Evolutionary conservation across 176 grass and related monocot species (phyloP), one percentile per base, ranked within the genome.

Genomic region (Guadua angustifolia): DNA sequence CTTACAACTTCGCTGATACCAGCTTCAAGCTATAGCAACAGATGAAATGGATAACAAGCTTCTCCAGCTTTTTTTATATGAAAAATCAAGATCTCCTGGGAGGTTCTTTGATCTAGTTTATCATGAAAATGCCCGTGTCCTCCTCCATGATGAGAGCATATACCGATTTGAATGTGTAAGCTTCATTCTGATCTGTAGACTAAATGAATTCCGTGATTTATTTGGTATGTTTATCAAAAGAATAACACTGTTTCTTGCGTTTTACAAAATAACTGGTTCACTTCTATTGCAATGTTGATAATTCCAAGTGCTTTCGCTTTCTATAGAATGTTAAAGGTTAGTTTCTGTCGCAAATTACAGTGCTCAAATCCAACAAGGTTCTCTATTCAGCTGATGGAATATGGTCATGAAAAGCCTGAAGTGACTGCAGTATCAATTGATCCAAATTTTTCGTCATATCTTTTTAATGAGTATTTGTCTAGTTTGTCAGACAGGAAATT

Each of bases 21-120:
- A 99, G 96, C 96, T 99, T 91, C 91, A 99, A 94, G 96, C 91
- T 51, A 94, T 99, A 88, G 89, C 90, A 26, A 92, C 96, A 56
- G 96, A 99, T 85, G 96, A 99, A 85, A 99, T 95, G 89, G 93
- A 99, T 69, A 99, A 86, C 83, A 95, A 99, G 89, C 96, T 99
- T 75, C 80, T 99, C 49, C 96, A 99, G 51, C 88, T 99, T 77
- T 93, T 95, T 86, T 75, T 89, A 61, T 99, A 99, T 87, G 96
- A 99, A 84, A 99, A 99, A 44, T 94, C 91, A 35, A 95, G 96
- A 77, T 87, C 89, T 90, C 70, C 91, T 67, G 87, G 87, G 61
- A 92, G 88, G 82, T 95, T 93, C 69, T 94, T 89, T 71, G 96
- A 99, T 85, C 73, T 94, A 58, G 96, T 95, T 82, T 99, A 99